A percentile compares a stretch with the other conserved stretches of the same genome.
These are phyloP conservation scores for Staphylotrichum tortipilum DNA, from an alignment of 495 filamentous ascomycete species.

Conservation along the genomic window DNA sequence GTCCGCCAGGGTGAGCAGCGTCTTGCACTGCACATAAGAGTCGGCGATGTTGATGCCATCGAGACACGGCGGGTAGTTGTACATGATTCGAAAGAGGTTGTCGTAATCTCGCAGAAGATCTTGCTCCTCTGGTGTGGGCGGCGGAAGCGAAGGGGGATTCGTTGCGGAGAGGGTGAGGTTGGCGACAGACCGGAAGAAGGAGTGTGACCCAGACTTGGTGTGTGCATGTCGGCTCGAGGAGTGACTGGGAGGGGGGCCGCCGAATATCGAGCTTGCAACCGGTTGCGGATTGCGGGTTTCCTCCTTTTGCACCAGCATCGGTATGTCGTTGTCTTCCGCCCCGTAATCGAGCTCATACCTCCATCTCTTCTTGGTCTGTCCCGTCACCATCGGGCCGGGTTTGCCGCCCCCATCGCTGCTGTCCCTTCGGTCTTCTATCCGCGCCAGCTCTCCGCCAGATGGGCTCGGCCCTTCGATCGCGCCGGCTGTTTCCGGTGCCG, in stretches of 20 bases:
- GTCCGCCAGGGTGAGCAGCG: slow-evolving; percentile 72
- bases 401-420: slow-evolving; percentile 8
- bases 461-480: slow-evolving; percentile 45
- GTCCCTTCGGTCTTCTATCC: slow-evolving; percentile 20
- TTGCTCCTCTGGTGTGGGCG: slow-evolving; percentile 44
- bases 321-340: slow-evolving; percentile 64
- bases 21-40: slow-evolving; percentile 86
- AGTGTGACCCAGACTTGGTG: slow-evolving; percentile 41
- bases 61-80: slow-evolving; percentile 75
- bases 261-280: slow-evolving; percentile 34
- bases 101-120: slow-evolving; percentile 83
- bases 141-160: slow-evolving; percentile 24
- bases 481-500: slow-evolving; percentile 27
- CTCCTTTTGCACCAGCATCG: slow-evolving; percentile 81
- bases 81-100: slow-evolving; percentile 87
- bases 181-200: slow-evolving; percentile 81
- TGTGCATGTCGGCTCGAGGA: slow-evolving; percentile 24
- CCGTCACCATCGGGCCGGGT: slow-evolving; percentile 7
- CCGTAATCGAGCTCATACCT: slow-evolving; percentile 80
- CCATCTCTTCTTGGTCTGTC: slow-evolving; percentile 55
- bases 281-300: slow-evolving; percentile 21
- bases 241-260: slow-evolving; percentile 17
- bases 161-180: slow-evolving; percentile 51
- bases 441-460: slow-evolving; percentile 23
- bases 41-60: slow-evolving; percentile 80